Conservation (phyloP, 2,329 filamentous ascomycete species). For the Purpureocillium lavendulum region DNA sequence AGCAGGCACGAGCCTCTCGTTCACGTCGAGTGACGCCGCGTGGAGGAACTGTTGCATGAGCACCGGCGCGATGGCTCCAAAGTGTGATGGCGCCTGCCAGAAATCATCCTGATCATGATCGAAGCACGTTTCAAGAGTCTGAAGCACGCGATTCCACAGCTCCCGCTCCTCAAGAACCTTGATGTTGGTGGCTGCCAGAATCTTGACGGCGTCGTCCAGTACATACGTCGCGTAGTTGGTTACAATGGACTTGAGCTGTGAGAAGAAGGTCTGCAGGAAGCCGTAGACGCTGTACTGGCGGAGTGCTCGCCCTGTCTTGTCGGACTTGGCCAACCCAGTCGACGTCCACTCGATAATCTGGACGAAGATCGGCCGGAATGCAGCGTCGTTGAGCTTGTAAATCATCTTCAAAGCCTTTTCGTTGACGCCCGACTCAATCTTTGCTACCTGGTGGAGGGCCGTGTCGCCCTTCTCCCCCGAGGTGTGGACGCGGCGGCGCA, state of each 20-base stretch:
- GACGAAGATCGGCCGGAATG: constrained; percentile 86
- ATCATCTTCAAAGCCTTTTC: constrained; percentile 79
- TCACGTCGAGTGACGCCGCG: constrained; percentile 33
- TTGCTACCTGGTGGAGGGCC: constrained; percentile 37
- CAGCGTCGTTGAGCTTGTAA: constrained; percentile 90
- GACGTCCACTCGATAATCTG: constrained; percentile 77
- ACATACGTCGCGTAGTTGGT: constrained; percentile 86
- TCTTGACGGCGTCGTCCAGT: constrained; percentile 62
- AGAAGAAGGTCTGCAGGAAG: constrained; percentile 74
- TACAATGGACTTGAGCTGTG: constrained; percentile 83
- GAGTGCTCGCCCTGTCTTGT: constrained; percentile 46
- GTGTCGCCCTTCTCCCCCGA: constrained; percentile 38
- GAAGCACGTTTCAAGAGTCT: constrained; percentile 67
- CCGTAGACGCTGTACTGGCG: constrained; percentile 72
- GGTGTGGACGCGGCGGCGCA: constrained; percentile 48
- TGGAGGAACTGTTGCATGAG: constrained; percentile 59
- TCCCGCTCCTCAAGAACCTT: constrained; percentile 37
- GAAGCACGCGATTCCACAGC: constrained; percentile 63
- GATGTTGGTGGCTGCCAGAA: constrained; percentile 47
- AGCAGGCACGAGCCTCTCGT: constrained; percentile 57
- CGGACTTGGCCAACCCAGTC: constrained; percentile 51
- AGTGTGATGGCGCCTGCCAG: constrained; percentile 89
- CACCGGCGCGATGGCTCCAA: constrained; percentile 60
- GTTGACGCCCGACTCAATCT: constrained; percentile 58
- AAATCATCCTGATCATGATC: constrained; percentile 90